Evolutionary conservation across 768 basidiomycete species (phyloP).

Genomic region (Lentinula lateritia): DNA sequence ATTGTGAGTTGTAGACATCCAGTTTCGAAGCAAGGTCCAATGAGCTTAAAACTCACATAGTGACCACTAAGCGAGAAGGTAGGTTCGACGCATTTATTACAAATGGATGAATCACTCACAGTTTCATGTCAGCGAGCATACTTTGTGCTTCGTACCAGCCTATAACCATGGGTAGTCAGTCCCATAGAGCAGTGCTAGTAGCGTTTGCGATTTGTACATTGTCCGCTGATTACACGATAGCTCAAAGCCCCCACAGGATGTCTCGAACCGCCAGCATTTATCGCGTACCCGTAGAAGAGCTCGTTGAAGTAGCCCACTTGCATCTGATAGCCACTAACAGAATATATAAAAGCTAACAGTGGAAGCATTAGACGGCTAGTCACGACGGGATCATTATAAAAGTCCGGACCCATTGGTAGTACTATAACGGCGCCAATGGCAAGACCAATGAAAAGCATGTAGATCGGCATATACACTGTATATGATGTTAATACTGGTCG

Average conservation of each 20-base stretch:
- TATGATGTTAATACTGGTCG: neutral
- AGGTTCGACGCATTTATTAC: neutral
- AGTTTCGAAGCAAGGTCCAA: neutral
- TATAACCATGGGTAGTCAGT: neutral
- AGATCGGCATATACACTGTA: conserved; percentile 16
- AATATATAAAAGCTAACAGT: conserved; percentile 15
- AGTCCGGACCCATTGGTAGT: neutral
- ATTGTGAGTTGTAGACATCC: too few relatives aligned
- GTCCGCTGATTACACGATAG: conserved; percentile 19
- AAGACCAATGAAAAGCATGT: conserved; percentile 18
- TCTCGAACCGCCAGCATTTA: conserved; percentile 18
- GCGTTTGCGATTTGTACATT: conserved; percentile 7
- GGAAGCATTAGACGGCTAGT: neutral
- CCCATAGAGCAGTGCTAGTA: neutral
- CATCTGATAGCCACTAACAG: conserved; percentile 16
- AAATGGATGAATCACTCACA: too few relatives aligned
- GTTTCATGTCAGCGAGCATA: conserved; percentile 21
- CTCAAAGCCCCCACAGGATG: conserved; percentile 18
- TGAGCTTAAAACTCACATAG: conserved; percentile 10
- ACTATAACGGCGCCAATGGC: conserved; percentile 17
- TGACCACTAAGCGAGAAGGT: conserved; percentile 13
- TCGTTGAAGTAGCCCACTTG: conserved; percentile 19
- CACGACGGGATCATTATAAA: neutral
- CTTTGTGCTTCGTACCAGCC: conserved; percentile 21
- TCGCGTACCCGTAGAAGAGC: conserved; percentile 18